Conservation (phyloP, 495 filamentous ascomycete species). For the Aspergillus kassunensis region DNA sequence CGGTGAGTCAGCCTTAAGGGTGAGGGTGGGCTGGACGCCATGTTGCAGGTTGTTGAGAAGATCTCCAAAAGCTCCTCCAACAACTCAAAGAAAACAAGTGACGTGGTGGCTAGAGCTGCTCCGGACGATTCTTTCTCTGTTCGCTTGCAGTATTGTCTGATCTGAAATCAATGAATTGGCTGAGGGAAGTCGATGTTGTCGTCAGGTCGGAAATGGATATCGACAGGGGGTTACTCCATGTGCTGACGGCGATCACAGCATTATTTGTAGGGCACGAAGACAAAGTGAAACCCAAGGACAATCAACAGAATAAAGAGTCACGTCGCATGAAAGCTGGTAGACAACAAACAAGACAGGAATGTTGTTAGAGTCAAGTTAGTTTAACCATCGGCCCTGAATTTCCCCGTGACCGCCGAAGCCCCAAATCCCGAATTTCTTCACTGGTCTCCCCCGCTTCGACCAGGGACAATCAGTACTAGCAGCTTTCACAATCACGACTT, state of each 20-base stretch:
- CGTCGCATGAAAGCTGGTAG: not conserved
- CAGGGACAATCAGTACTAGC: too few species aligned
- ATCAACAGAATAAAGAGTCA: not conserved
- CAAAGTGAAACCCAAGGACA: not conserved
- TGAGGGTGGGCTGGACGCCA: conserved; percentile 51
- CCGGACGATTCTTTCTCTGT: not conserved
- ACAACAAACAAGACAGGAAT: not conserved
- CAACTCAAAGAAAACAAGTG: not conserved
- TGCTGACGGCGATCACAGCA: not conserved
- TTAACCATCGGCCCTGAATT: conserved; percentile 4
- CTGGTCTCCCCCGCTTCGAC: conserved; percentile 7
- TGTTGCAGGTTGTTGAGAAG: conserved; percentile 16
- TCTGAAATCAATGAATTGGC: not conserved
- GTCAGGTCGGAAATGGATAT: not conserved
- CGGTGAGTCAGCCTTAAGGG: conserved; percentile 61
- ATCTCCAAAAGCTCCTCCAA: not conserved
- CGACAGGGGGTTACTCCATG: not conserved
- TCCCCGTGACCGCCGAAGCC: conserved; percentile 27
- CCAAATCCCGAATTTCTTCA: too few species aligned
- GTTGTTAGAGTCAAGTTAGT: not conserved
- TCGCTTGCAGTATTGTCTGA: not conserved
- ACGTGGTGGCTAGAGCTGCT: too few species aligned
- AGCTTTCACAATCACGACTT: too few species aligned
- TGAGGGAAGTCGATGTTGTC: not conserved
- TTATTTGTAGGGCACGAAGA: not conserved